Conservation (phyloP, 2,329 filamentous ascomycete species). For the Phaeophleospora eucalypticola region DNA sequence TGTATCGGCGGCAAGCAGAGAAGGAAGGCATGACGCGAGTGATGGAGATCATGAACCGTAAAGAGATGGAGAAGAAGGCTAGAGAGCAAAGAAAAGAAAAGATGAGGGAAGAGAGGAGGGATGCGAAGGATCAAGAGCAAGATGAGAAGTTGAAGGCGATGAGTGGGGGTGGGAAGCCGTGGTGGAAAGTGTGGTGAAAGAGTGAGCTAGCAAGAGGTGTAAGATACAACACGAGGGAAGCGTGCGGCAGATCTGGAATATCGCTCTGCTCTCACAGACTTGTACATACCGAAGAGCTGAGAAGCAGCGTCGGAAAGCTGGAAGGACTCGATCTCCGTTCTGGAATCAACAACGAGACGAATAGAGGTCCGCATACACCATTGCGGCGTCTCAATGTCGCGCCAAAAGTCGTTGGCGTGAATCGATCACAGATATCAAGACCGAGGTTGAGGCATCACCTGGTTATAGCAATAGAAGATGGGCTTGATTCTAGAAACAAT, state of each 20-base stretch:
- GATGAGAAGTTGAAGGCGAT: conserved; percentile 32
- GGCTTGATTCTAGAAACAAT: no score
- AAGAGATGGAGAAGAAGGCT: conserved; percentile 60
- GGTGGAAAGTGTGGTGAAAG: conserved; percentile 35
- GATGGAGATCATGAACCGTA: conserved; percentile 73
- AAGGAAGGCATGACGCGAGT: conserved; percentile 78
- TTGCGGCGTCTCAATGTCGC: no score
- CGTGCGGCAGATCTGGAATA: background rate
- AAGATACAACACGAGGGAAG: background rate
- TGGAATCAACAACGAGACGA: no score
- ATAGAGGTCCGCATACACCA: no score
- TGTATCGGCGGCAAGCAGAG: conserved; percentile 68
- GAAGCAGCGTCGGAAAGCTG: background rate
- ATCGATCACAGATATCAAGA: no score
- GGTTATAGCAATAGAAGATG: no score
- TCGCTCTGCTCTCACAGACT: background rate
- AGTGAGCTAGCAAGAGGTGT: background rate
- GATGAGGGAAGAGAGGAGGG: conserved; percentile 37
- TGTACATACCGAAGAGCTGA: background rate
- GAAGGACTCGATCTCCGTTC: background rate
- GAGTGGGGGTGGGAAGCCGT: conserved; percentile 25
- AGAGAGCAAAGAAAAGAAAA: conserved; percentile 44
- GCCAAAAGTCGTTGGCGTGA: no score
- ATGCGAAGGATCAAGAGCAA: conserved; percentile 42
- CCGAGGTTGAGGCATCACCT: no score